Evolutionary conservation across 2,329 filamentous ascomycete species (phyloP).

Genomic region (Tolypocladium cylindrosporum): DNA sequence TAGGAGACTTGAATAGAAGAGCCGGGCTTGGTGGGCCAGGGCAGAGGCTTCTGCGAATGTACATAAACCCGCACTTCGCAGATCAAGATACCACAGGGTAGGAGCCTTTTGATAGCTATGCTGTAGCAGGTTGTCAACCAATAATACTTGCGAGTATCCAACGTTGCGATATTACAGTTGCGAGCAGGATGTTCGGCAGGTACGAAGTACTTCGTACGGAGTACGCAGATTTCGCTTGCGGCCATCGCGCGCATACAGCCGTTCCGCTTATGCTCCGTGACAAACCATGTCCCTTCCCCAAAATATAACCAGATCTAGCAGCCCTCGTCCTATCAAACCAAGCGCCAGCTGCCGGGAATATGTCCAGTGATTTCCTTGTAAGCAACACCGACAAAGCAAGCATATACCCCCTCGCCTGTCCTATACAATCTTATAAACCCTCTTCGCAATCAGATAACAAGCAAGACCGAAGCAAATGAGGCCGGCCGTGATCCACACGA

Average conservation of each 20-base stretch:
- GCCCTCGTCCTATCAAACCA: background rate
- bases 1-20: background rate
- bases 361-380: background rate
- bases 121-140: background rate
- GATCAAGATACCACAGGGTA: background rate
- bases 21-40: too few species aligned
- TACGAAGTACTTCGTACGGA: too few species aligned
- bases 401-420: background rate
- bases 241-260: background rate
- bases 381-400: background rate
- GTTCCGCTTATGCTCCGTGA: background rate
- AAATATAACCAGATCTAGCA: background rate
- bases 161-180: too few species aligned
- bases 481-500: constrained; percentile 63
- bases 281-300: background rate
- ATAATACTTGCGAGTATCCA: too few species aligned
- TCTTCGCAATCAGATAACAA: constrained; percentile 76
- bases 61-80: background rate
- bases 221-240: too few species aligned
- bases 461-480: constrained; percentile 68
- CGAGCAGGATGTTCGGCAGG: too few species aligned
- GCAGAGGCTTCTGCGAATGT: background rate
- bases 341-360: background rate
- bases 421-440: constrained; percentile 70
- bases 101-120: background rate